Evolutionary conservation across 1,139 yeast genomes (phyloP).

Genomic region (Zygosaccharomyces pseudobailii): DNA sequence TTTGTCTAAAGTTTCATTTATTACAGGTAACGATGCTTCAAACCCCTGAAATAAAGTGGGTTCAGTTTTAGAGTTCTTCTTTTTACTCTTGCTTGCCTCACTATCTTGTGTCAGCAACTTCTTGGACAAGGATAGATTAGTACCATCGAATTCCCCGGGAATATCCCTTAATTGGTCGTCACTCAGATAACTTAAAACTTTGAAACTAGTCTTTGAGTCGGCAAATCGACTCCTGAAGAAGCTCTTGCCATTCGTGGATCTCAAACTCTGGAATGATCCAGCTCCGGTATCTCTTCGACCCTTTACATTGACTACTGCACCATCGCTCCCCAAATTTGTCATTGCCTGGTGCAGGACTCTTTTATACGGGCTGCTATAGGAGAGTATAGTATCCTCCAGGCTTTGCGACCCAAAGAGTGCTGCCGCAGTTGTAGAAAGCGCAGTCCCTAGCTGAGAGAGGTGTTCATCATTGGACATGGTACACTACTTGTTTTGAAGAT

Average conservation of each 20-base stretch:
- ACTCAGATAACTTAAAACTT: conserved; percentile 45
- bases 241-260: conserved; percentile 25
- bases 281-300: conserved; percentile 7
- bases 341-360: conserved; percentile 44
- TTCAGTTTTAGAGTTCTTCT: conserved; percentile 13
- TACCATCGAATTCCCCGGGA: conserved; percentile 35
- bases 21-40: conserved; percentile 50
- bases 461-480: conserved; percentile 18
- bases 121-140: conserved; percentile 39
- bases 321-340: conserved; percentile 26
- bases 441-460: conserved; percentile 19
- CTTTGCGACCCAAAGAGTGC: conserved; percentile 22
- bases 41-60: conserved; percentile 62
- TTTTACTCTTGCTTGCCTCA: conserved; percentile 8
- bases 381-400: conserved; percentile 35
- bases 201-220: conserved; percentile 40
- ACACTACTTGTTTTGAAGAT: not conserved
- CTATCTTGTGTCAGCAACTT: conserved; percentile 19
- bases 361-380: conserved; percentile 42
- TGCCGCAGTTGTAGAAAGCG: conserved; percentile 23
- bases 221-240: conserved; percentile 32
- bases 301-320: conserved; percentile 7
- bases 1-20: conserved; percentile 36
- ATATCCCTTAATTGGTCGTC: conserved; percentile 52
- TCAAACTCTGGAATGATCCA: conserved; percentile 24